Evolutionary conservation across 1,139 yeast species (phyloP), one percentile per base, ranked within the genome.

Genomic region (Zhuliangozyma parablackwelliae): DNA sequence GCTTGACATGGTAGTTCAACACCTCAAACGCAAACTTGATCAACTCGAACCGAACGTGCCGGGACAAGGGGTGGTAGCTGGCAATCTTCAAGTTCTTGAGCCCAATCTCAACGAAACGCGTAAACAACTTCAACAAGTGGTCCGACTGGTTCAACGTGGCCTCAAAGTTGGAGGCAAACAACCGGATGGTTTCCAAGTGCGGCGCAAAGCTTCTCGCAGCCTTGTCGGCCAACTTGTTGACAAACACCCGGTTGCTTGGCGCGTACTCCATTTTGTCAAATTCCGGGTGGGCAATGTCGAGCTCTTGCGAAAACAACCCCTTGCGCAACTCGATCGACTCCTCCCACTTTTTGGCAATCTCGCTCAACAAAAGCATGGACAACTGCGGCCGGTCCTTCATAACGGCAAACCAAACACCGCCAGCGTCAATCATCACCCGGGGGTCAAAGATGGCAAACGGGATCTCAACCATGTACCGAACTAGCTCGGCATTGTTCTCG

Each of bases 191-290:
- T 44, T 75, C 72, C 35, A 78, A 61, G 56, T 92, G 97, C 1
- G 95, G 87, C 39, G 81, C 82, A 48, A 88, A 69, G n/a, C 69
- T 59, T 36, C 70, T 64, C 7, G 71, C 65, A 0, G 78, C 78
- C 5, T 57, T 44, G 5, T 61, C 58, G 1, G 88, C 79, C 27
- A 68, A 59, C 45, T 73, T 73, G 41, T 78, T 74, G n/a, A 82
- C 70, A 8, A 65, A 71, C 31, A 69, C 69, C 47, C 78, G 80
- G 59, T 85, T 82, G 36, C 95, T 80, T 11, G 98, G 97, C 1
- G 89, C 69, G 53, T 94, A 94, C 48, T 87, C 95, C 98, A 92
- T 92, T 42, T 69, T 72, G 45, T 75, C 65, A 52, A 70, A 83
- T 41, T 82, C 88, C 7, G 95, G 83, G 35, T 69, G 69, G 1